Conservation (phyloP, 2,329 filamentous ascomycete genomes). For the Colletotrichum liriopes region DNA sequence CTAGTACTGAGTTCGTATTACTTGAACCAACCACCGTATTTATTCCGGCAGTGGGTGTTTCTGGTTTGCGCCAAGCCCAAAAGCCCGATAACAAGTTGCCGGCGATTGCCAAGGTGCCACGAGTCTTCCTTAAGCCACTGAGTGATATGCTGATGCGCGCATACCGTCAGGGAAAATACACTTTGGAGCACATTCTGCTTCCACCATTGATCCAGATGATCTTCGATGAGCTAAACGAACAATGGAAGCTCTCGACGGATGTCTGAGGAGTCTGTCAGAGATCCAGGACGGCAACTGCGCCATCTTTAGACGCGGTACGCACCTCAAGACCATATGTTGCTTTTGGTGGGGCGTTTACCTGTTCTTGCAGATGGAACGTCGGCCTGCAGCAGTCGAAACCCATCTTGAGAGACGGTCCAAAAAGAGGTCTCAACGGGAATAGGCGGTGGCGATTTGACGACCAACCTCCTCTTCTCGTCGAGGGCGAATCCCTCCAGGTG, state of each 20-base stretch:
- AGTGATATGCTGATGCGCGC: neutral
- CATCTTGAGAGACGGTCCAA: neutral
- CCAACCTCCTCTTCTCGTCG: constrained; percentile 5
- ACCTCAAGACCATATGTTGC: neutral
- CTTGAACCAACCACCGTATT: constrained; percentile 22
- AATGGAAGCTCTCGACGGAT: neutral
- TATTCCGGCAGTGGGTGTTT: neutral
- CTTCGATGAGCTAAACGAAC: neutral
- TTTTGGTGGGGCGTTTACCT: constrained; percentile 3
- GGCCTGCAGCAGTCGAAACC: constrained; percentile 31
- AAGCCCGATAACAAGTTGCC: too few species aligned
- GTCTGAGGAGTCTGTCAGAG: neutral
- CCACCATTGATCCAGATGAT: neutral
- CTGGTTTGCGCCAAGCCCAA: too few species aligned
- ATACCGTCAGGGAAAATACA: neutral
- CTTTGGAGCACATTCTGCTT: neutral
- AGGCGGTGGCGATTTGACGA: constrained; percentile 1
- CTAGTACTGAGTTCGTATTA: neutral
- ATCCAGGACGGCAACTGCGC: neutral
- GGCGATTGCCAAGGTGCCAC: neutral
- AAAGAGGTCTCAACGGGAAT: neutral
- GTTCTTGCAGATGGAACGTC: constrained; percentile 18
- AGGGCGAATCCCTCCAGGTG: neutral
- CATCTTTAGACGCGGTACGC: neutral
- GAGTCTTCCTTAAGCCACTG: constrained; percentile 1